phyloP scores from a whole-genome alignment of 305 asterid genomes.

The Fraxinus ornus region DNA sequence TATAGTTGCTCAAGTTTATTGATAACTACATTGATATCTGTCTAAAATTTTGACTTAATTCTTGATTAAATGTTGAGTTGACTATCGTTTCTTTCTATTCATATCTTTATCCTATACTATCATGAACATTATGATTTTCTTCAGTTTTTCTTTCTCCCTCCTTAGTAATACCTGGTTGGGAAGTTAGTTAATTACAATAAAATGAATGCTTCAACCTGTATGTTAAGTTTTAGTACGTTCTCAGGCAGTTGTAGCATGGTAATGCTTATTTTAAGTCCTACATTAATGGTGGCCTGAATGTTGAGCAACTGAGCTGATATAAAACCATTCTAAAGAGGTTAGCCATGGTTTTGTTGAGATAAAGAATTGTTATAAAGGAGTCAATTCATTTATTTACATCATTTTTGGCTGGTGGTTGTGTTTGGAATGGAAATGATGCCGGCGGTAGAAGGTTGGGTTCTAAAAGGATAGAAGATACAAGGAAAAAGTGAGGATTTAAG shows the following conservation, averaged over 20 bases:
- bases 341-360: not conserved
- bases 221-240: not conserved
- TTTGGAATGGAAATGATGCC: not conserved
- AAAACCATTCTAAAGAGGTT: not conserved
- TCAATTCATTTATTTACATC: not conserved
- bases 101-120: not conserved
- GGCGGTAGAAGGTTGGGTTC: not conserved
- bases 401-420: not conserved
- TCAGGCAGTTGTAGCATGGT: not conserved
- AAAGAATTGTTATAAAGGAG: not conserved
- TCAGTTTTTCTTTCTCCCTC: not conserved
- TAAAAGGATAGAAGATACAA: not conserved
- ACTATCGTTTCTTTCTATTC: not conserved
- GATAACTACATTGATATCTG: not conserved
- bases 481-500: not conserved
- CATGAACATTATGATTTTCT: not conserved
- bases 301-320: not conserved
- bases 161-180: not conserved
- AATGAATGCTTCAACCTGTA: not conserved
- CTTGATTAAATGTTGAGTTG: conserved; percentile 1
- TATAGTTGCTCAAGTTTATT: conserved; percentile 14
- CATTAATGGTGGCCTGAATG: not conserved
- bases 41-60: not conserved
- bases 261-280: not conserved
- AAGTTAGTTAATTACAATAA: not conserved